phyloP scores from a whole-genome alignment of 2,329 filamentous ascomycete species.

The Aspergillus sp. region DNA sequence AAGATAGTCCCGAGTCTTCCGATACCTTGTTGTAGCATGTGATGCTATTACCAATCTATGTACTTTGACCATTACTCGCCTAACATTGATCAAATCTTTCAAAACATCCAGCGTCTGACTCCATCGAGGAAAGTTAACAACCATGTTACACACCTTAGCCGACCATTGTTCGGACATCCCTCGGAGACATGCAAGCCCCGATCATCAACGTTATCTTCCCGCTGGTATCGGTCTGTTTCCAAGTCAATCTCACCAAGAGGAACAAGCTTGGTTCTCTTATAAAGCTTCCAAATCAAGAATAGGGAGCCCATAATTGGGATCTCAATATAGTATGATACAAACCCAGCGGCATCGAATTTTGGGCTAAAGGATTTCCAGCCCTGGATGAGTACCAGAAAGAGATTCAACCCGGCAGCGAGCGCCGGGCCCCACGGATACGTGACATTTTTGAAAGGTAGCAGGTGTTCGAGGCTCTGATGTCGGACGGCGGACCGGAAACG shows the following conservation, averaged over 20 bases:
- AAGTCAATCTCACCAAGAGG: constrained; percentile 53
- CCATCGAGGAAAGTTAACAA: too few species aligned
- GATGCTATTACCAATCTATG: too few species aligned
- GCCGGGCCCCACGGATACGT: constrained; percentile 65
- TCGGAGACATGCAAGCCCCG: too few species aligned
- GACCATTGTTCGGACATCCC: too few species aligned
- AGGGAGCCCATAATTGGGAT: constrained; percentile 61
- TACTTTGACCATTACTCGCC: too few species aligned
- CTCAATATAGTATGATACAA: constrained; percentile 66
- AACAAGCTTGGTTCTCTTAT: constrained; percentile 51
- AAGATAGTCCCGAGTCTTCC: too few species aligned
- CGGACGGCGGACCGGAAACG: constrained; percentile 63
- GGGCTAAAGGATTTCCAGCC: constrained; percentile 63
- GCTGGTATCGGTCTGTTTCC: constrained; percentile 47
- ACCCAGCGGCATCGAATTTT: constrained; percentile 58
- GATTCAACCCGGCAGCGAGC: constrained; percentile 58
- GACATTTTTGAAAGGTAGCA: constrained; percentile 66
- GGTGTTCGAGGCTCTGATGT: constrained; percentile 61
- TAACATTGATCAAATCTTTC: too few species aligned
- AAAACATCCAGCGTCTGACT: too few species aligned
- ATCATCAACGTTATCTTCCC: neutral
- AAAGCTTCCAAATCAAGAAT: constrained; percentile 58
- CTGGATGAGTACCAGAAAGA: constrained; percentile 62
- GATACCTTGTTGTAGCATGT: too few species aligned
- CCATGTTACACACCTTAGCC: too few species aligned